Base-by-base conservation (phyloP, 768 basidiomycete species). In the Mrakia frigida region DNA sequence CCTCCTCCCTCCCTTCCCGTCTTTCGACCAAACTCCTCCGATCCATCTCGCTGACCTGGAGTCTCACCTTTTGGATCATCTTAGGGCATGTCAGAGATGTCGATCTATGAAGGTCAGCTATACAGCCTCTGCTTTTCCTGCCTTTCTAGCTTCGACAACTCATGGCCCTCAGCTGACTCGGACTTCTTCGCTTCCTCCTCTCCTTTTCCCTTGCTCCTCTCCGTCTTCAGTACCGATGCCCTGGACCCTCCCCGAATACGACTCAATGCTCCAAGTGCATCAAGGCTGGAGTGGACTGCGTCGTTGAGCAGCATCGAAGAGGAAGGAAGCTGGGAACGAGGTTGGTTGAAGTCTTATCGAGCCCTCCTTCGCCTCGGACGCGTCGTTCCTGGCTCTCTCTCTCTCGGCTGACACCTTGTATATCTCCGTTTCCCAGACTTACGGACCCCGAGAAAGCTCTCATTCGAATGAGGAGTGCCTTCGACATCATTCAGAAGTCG, bases 181-280 rank as follows among this genome's bases (percentile, higher is more conserved):
- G 11, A 33, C 65, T 31, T 16, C 35, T n/a, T 52, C 5, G 14
- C 28, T 39, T 23, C 21, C 10, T 67, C 28, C 56, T 43, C 69
- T 37, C n/a, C n/a, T n/a, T n/a, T n/a, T 52, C 5, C 6, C 28
- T 39, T 23, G 9, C 10, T 67, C 28, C 56, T 43, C 69, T 37
- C n/a, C n/a, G n/a, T n/a, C n/a, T 25, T 33, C 63, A 75, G 74
- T 68, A 53, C 39, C 28, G 37, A 25, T 59, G 74, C 18, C 53
- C 70, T 28, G 70, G 70, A 31, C 70, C 50, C 37, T 33, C 31
- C 1, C 11, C 70, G 6, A 23, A 25, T 0, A 14, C 23, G 7
- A n/a, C 23, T 21, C 18, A 56, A 23, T 59, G 70, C 39, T 10
- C 2, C 28, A 72, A 72, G 53, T 72, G 52, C 35, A 28, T 72